Conservation (phyloP, 2,329 filamentous ascomycete genomes). For the Fusarium pseudonygamai region DNA sequence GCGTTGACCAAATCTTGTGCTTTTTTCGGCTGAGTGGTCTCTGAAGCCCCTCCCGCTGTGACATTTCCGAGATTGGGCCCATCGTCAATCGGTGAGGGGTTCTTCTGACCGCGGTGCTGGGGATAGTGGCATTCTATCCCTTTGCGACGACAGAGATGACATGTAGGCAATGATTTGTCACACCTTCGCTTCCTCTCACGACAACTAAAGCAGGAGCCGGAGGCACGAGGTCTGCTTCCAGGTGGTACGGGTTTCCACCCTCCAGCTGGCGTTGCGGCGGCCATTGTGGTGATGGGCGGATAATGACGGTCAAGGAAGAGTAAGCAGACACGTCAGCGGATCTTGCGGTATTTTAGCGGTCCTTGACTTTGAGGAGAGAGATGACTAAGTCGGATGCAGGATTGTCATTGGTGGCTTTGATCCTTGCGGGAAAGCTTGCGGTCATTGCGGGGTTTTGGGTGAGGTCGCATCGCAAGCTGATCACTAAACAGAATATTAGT, state of each 20-base stretch:
- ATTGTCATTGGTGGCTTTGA: accelerated
- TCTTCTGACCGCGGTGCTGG: background rate
- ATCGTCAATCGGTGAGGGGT: background rate
- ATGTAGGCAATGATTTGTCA: background rate
- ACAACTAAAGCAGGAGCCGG: background rate
- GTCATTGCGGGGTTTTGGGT: background rate
- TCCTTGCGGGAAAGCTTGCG: accelerated
- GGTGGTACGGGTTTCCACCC: too few relatives aligned
- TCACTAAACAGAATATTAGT: background rate
- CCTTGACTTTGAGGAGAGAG: background rate
- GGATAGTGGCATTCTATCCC: background rate
- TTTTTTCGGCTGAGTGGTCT: too few relatives aligned
- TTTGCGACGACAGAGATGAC: background rate
- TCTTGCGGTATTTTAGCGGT: background rate
- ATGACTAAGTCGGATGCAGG: accelerated
- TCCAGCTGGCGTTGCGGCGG: too few relatives aligned
- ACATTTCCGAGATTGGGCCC: too few relatives aligned
- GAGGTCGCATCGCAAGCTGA: background rate
- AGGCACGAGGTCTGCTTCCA: background rate
- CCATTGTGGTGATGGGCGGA: too few relatives aligned
- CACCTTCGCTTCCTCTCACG: background rate
- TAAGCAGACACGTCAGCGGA: background rate
- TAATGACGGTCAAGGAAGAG: background rate
- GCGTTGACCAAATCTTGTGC: too few relatives aligned
- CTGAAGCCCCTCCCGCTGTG: accelerated